Evolutionary conservation across 2,329 filamentous ascomycete species (phyloP).

Genomic region (Fusarium graminum): DNA sequence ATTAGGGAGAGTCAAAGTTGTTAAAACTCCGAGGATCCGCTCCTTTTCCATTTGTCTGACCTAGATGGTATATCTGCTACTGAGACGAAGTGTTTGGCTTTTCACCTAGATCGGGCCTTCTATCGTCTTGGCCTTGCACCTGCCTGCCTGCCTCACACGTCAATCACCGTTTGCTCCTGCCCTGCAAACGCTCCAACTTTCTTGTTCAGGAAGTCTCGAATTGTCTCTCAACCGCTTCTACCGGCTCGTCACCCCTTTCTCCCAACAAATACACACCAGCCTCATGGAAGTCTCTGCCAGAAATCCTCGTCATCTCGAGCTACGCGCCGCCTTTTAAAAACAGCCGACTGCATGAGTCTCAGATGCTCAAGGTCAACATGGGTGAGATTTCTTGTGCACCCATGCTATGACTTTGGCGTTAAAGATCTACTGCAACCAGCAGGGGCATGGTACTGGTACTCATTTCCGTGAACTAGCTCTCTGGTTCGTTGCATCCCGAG

Average conservation of each 20-base stretch:
- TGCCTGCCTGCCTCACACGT: slow-evolving; percentile 3
- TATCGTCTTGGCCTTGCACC: not conserved
- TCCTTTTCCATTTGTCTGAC: slow-evolving; percentile 5
- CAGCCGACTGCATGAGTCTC: slow-evolving; percentile 28
- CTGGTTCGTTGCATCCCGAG: not conserved
- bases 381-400: slow-evolving; percentile 11
- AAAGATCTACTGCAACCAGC: not conserved
- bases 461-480: not conserved
- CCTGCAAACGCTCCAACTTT: not conserved
- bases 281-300: slow-evolving; percentile 27
- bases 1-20: slow-evolving; percentile 1
- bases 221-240: slow-evolving; percentile 4
- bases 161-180: slow-evolving; percentile 7
- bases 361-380: slow-evolving; percentile 16
- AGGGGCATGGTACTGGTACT: not conserved
- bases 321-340: slow-evolving; percentile 25
- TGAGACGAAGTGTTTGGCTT: not conserved
- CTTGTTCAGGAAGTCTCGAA: not conserved
- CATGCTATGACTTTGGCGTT: slow-evolving; percentile 8
- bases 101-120: not conserved
- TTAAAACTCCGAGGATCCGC: slow-evolving; percentile 34
- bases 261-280: slow-evolving; percentile 20
- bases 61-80: not conserved
- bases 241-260: not conserved
- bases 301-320: slow-evolving; percentile 17